A percentile compares a stretch with the other conserved stretches of the same genome.
Evolutionary conservation across 768 basidiomycete genomes (phyloP).

Genomic region (Myochromella boudieri): DNA sequence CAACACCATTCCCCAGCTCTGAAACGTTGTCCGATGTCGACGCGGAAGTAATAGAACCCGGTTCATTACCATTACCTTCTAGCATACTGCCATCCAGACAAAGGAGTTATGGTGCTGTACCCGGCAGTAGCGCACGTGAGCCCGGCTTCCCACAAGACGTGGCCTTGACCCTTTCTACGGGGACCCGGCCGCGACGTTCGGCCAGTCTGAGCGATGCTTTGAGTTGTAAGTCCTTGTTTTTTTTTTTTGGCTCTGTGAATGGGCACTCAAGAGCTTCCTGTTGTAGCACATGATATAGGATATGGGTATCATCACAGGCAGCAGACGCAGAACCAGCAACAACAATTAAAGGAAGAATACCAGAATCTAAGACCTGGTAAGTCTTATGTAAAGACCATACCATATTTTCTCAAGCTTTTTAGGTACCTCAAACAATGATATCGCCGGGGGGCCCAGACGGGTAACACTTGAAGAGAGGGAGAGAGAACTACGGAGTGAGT

Average conservation of each 20-base stretch:
- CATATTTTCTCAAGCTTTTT: neutral
- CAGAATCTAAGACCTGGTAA: conserved; percentile 33
- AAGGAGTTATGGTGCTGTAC: conserved; percentile 28
- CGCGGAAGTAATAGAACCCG: conserved; percentile 31
- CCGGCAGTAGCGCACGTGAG: conserved; percentile 19
- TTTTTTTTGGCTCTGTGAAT: conserved; percentile 12
- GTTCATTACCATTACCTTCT: conserved; percentile 21
- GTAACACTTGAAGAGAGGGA: conserved; percentile 38
- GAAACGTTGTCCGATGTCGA: conserved; percentile 23
- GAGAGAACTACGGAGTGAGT: conserved; percentile 23
- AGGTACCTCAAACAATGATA: conserved; percentile 23
- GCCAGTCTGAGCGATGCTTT: conserved; percentile 73
- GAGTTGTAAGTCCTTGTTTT: conserved; percentile 26
- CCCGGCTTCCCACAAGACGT: conserved; percentile 2
- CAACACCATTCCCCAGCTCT: conserved; percentile 22
- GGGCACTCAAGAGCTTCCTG: conserved; percentile 1
- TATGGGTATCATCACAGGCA: conserved; percentile 19
- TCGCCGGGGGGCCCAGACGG: conserved; percentile 33
- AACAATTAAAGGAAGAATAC: conserved; percentile 37
- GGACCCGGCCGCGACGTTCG: conserved; percentile 67
- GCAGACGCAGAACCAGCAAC: conserved; percentile 36
- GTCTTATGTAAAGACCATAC: conserved; percentile 16
- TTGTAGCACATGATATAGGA: conserved; percentile 31
- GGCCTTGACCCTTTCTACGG: conserved; percentile 42
- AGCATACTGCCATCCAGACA: conserved; percentile 22